Evolutionary conservation across 148 eudicot species (phyloP).

Genomic region (Fallopia convolvulus): DNA sequence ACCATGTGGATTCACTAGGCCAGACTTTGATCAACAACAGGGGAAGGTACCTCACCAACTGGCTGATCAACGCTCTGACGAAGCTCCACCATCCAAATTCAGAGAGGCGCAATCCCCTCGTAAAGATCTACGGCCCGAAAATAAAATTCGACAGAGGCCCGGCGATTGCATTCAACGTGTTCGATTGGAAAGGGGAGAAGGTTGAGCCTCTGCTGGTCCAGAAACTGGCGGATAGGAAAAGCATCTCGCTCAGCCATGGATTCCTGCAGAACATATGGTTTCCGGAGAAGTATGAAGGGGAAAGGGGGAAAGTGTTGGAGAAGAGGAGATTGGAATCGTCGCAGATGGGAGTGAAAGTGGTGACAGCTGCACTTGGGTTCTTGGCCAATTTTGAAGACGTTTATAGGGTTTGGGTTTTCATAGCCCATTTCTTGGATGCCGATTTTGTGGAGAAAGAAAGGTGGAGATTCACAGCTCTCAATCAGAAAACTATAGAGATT

Average conservation of each 20-base stretch:
- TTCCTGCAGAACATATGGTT: constrained; percentile 61
- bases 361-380: constrained; percentile 69
- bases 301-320: constrained; percentile 36
- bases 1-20: constrained; percentile 79
- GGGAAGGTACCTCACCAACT: constrained; percentile 70
- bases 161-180: constrained; percentile 80
- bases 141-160: constrained; percentile 85
- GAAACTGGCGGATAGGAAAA: constrained; percentile 89
- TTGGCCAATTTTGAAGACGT: constrained; percentile 79
- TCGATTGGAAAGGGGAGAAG: constrained; percentile 87
- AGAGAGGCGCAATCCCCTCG: constrained; percentile 42
- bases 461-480: constrained; percentile 86
- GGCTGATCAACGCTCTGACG: constrained; percentile 65
- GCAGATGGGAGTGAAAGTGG: constrained; percentile 36
- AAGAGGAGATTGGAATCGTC: constrained; percentile 21
- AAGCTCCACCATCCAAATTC: constrained; percentile 78
- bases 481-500: constrained; percentile 55
- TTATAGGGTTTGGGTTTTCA: constrained; percentile 79
- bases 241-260: constrained; percentile 65
- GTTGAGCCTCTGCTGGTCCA: constrained; percentile 79
- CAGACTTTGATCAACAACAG: constrained; percentile 52
- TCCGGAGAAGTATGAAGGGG: constrained; percentile 52
- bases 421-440: constrained; percentile 89
- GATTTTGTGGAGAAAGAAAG: constrained; percentile 97
- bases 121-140: constrained; percentile 74